Evolutionary conservation across 1,284 basidiomycete species (phyloP), one percentile per base, ranked within the genome.

Genomic region (Cystobasidium slooffiae): DNA sequence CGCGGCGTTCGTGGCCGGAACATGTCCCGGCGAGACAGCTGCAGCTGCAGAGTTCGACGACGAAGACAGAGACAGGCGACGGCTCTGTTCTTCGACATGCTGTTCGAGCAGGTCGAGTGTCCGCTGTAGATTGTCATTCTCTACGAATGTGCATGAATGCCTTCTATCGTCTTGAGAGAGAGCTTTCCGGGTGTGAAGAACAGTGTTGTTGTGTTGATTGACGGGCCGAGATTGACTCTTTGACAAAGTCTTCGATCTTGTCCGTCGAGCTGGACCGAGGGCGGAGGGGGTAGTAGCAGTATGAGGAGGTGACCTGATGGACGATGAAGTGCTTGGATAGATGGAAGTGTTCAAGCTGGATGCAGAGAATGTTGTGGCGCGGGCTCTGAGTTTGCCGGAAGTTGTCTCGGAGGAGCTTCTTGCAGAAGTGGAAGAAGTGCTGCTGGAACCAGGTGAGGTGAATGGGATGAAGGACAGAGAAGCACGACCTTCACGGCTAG

Each of bases 391-490:
- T 53, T 43, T 66, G 24, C 39, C 39, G 64, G 37, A 39, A 47
- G 12, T 16, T 9, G 12, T 61, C 10, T 14, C 41, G 24, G 18
- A 14, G 14, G 55, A 18, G 55, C 31, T 56, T 18, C n/a, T 56
- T 4, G 55, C 24, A 14, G 55, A n/a, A 56, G 55, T 37, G 18
- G 31, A 31, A 31, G 31, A 31, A 31, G 31, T 56, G 53, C 53
- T 22, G 59, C 16, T 20, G 64, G 31, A 1, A 66, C 47, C n/a
- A n/a, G 7, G 64, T 53, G 39, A 8, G 47, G 64, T 49, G 39
- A 66, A 65, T 16, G 63, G 16, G 46, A n/a, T 39, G 49, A 65
- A 66, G 31, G 64, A 66, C 44, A 66, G 51, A 4, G 64, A 66
- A 8, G 64, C 64, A 47, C 64, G 64, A 14, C 64, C 64, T 52